Base-by-base conservation (phyloP, 495 filamentous ascomycete species). In the Lichina pygmaea region DNA sequence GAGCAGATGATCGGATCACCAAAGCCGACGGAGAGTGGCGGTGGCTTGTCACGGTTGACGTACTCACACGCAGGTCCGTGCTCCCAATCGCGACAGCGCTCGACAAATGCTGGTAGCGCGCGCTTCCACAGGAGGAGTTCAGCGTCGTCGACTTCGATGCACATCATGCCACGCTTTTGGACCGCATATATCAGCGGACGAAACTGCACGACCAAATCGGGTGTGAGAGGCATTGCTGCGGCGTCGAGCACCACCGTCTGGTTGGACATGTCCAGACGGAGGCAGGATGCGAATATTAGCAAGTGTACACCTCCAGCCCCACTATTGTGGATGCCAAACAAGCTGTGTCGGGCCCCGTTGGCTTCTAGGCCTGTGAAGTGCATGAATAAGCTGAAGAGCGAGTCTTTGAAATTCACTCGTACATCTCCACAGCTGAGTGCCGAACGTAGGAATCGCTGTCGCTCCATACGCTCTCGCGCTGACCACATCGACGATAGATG, bases 21-120 rank as follows among this genome's bases (percentile, higher is more conserved):
- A 16, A 30, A 31, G 33, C 51, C 58, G 7, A 48, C 43, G 3
- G 57, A 56, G 3, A 62, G 33, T 6, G 63, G 62, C 9, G 60
- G 51, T 30, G 12, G 42, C 17, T n/a, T 2, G 3, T 51, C 49
- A 8, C 47, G 47, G 34, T 16, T 53, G n/a, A 47, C 45, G 48
- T 74, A 75, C 51, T 69, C 63, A 50, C 71, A 75, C 7, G 51
- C 46, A 1, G 48, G 16, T n/a, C 42, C 43, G 45, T 75, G 71
- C 2, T 52, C 47, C 66, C 66, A 75, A 8, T 57, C 62, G 13
- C 71, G 58, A 46, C 70, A 74, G 6, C 71, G 60, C 52, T 75
- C 71, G 7, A 58, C 63, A 33, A 65, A 54, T 4, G 63, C 62
- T 1, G 69, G 60, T 10, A 73, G 48, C 1, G 57, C 43, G 24